These are phyloP conservation scores for Circinella umbellata DNA, from an alignment of 371 early-diverging fungal species.

Conservation along the genomic window DNA sequence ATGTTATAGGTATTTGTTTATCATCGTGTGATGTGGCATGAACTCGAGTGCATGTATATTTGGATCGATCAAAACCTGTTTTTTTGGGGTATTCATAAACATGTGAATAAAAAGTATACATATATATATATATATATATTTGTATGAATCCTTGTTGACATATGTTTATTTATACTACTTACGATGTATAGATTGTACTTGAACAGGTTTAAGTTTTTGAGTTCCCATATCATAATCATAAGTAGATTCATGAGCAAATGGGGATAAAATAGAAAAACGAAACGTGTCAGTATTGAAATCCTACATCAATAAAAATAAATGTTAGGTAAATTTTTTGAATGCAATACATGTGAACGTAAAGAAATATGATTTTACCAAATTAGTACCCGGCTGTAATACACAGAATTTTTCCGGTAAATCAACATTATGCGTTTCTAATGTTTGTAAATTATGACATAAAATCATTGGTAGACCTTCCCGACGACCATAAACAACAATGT, in stretches of 20 bases:
- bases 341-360: background rate
- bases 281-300: slow-evolving; percentile 71
- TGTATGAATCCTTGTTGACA: no score
- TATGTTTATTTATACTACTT: slow-evolving; percentile 11
- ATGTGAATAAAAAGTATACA: no score
- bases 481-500: slow-evolving; percentile 66
- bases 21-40: slow-evolving; percentile 56
- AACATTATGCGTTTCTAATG: slow-evolving; percentile 51
- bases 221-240: slow-evolving; percentile 73
- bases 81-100: no score
- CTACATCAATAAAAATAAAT: slow-evolving; percentile 28
- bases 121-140: no score
- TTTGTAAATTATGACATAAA: slow-evolving; percentile 54
- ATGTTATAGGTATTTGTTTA: slow-evolving; percentile 66
- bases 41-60: slow-evolving; percentile 57
- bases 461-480: slow-evolving; percentile 66
- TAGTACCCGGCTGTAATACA: slow-evolving; percentile 66
- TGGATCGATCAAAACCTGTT: slow-evolving; percentile 55
- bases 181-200: slow-evolving; percentile 60
- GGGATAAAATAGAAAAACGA: slow-evolving; percentile 70
- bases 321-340: background rate
- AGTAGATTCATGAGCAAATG: slow-evolving; percentile 71
- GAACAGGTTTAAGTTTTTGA: slow-evolving; percentile 46
- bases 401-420: slow-evolving; percentile 66
- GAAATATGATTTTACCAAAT: slow-evolving; percentile 51